phyloP scores from a whole-genome alignment of 768 basidiomycete species.

The Termitomyces sp. region DNA sequence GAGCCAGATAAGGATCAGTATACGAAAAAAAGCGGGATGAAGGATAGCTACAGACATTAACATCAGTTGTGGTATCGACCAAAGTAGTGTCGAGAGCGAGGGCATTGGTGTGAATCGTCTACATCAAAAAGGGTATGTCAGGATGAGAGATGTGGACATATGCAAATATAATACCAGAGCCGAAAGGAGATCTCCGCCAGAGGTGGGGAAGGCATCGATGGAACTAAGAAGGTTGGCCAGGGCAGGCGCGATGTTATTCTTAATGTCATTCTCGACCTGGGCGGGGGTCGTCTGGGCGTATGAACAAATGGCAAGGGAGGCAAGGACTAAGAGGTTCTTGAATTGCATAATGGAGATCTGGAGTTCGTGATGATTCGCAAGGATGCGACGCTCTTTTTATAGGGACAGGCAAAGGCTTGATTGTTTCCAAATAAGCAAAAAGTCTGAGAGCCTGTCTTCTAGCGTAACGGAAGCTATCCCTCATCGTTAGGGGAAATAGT shows the following conservation, averaged over 20 bases:
- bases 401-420: background rate
- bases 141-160: background rate
- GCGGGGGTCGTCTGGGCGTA: slow-evolving; percentile 20
- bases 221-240: slow-evolving; percentile 23
- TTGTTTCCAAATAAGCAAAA: background rate
- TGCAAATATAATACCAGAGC: slow-evolving; percentile 19
- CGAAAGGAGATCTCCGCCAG: slow-evolving; percentile 14
- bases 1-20: background rate
- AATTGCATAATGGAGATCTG: slow-evolving; percentile 20
- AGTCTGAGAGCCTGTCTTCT: background rate
- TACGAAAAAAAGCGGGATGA: background rate
- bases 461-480: background rate
- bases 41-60: slow-evolving; percentile 13
- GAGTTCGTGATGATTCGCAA: background rate
- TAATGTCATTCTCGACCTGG: slow-evolving; percentile 24
- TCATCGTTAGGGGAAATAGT: background rate
- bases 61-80: slow-evolving; percentile 22
- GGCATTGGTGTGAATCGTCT: slow-evolving; percentile 27
- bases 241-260: slow-evolving; percentile 16
- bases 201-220: slow-evolving; percentile 24
- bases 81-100: slow-evolving; percentile 15
- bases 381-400: background rate
- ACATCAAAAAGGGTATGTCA: background rate
- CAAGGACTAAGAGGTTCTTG: slow-evolving; percentile 20
- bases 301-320: slow-evolving; percentile 16